Conservation (phyloP, 768 basidiomycete genomes). For the Hypsizygus marmoreus region DNA sequence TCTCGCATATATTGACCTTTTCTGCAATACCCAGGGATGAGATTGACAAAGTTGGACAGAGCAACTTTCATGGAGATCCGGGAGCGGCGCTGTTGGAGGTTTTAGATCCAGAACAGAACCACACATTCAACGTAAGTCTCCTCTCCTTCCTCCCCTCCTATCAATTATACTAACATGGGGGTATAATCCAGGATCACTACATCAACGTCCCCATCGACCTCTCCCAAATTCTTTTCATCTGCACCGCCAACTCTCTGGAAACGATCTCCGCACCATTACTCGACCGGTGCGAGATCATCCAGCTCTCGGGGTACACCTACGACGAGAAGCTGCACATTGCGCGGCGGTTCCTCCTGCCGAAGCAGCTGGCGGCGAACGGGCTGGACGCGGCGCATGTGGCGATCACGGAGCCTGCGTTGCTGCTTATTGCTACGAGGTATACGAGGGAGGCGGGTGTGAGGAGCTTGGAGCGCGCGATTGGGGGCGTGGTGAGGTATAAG, state of each 20-base stretch:
- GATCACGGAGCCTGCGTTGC: slow-evolving; percentile 69
- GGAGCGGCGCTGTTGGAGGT: slow-evolving; percentile 90
- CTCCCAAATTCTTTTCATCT: slow-evolving; percentile 88
- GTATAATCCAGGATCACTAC: slow-evolving; percentile 75
- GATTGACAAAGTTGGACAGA: slow-evolving; percentile 87
- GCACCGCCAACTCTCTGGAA: slow-evolving; percentile 88
- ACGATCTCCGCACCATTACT: slow-evolving; percentile 87
- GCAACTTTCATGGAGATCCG: slow-evolving; percentile 91
- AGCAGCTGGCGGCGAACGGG: slow-evolving; percentile 81
- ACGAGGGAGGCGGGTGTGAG: slow-evolving; percentile 95
- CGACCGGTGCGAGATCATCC: slow-evolving; percentile 88
- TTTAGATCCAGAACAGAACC: slow-evolving; percentile 92
- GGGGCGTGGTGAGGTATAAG: slow-evolving; percentile 86
- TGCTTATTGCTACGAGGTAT: slow-evolving; percentile 75
- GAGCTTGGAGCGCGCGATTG: slow-evolving; percentile 83
- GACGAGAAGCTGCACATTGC: slow-evolving; percentile 93
- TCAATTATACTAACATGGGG: slow-evolving; percentile 2
- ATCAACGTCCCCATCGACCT: slow-evolving; percentile 88
- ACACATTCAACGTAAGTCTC: slow-evolving; percentile 66
- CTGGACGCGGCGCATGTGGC: slow-evolving; percentile 60
- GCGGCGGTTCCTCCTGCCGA: slow-evolving; percentile 82
- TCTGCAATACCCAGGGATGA: slow-evolving; percentile 84
- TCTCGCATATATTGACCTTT: slow-evolving; percentile 12
- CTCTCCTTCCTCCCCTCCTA: not conserved
- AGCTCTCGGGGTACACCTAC: slow-evolving; percentile 83